Conservation (phyloP, 176 grass and related monocot genomes). For the Bonia amplexicaulis region DNA sequence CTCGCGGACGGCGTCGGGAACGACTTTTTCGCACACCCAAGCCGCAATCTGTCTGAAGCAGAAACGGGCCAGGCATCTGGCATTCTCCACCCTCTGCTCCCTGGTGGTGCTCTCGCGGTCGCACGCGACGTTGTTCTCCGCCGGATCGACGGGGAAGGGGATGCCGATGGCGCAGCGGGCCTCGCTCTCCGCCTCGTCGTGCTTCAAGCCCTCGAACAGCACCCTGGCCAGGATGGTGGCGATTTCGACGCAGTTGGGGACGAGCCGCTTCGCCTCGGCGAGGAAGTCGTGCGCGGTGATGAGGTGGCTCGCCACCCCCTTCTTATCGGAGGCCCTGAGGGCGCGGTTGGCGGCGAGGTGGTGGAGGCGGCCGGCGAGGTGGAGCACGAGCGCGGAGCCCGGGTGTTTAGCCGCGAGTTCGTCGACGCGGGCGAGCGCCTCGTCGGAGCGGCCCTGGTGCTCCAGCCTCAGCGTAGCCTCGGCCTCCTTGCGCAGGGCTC, state of each 20-base stretch:
- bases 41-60: background rate
- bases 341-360: background rate
- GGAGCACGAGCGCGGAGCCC: background rate
- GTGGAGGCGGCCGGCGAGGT: background rate
- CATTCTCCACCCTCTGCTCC: background rate
- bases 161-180: background rate
- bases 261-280: background rate
- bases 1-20: background rate
- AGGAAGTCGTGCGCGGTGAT: background rate
- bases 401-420: background rate
- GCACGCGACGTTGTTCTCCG: background rate
- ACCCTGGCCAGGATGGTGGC: background rate
- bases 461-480: background rate
- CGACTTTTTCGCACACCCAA: background rate
- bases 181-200: background rate
- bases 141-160: background rate
- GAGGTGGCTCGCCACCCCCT: background rate
- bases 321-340: background rate
- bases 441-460: background rate
- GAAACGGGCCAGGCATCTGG: background rate
- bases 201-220: background rate
- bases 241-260: background rate
- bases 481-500: background rate
- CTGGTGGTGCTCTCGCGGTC: background rate
- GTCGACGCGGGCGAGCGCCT: background rate